These are phyloP conservation scores for Ceratocystis huliohia DNA, from an alignment of 2,329 filamentous ascomycete species.

Conservation along the genomic window DNA sequence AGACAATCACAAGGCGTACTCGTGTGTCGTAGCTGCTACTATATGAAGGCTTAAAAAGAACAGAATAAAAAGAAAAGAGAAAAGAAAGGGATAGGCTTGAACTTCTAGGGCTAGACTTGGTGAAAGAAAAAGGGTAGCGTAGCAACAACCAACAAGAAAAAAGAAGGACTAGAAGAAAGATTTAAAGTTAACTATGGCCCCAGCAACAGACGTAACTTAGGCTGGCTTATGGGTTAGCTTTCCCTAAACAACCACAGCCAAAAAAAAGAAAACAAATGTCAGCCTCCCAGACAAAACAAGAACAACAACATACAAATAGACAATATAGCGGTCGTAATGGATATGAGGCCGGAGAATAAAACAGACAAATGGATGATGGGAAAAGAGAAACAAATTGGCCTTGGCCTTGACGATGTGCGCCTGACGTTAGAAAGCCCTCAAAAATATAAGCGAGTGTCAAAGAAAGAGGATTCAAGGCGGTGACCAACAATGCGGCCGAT, in stretches of 20 bases:
- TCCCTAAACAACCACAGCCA: neutral
- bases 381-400: neutral
- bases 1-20: neutral
- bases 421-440: neutral
- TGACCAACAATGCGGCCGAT: neutral
- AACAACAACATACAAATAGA: neutral
- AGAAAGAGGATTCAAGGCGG: neutral
- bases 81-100: neutral
- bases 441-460: neutral
- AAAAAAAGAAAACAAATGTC: neutral
- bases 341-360: neutral
- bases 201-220: neutral
- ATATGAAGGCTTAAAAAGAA: neutral
- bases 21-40: neutral
- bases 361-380: neutral
- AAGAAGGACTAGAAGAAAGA: neutral
- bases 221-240: neutral
- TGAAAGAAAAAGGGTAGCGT: neutral
- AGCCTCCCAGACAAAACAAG: neutral
- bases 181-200: constrained; percentile 7
- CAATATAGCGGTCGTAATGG: neutral
- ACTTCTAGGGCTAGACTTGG: neutral
- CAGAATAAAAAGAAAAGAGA: neutral
- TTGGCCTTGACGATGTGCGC: neutral
- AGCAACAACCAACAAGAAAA: neutral